Evolutionary conservation across 345 rosid genomes (phyloP).

Genomic region (Populus davidiana): DNA sequence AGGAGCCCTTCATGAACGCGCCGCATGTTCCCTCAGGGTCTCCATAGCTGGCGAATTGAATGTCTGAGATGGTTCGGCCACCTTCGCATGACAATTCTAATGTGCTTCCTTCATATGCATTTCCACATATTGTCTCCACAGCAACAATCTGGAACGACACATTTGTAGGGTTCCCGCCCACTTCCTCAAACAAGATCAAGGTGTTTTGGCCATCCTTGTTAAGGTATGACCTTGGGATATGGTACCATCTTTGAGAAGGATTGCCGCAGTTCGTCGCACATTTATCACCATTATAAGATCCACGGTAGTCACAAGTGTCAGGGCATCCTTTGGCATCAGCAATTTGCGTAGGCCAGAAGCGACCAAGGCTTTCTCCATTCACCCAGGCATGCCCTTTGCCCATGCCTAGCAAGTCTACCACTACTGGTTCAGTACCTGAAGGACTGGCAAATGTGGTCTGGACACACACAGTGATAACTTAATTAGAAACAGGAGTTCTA

Average conservation of each 20-base stretch:
- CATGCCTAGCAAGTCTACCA: constrained; percentile 14
- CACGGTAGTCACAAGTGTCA: not conserved
- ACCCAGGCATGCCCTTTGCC: constrained; percentile 1
- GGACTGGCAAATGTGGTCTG: constrained; percentile 9
- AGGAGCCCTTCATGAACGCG: not conserved
- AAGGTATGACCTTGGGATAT: not conserved
- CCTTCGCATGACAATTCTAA: constrained; percentile 11
- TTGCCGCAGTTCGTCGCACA: not conserved
- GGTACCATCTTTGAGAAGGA: constrained; percentile 11
- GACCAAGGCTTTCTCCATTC: constrained; percentile 3
- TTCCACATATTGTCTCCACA: not conserved
- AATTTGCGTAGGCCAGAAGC: constrained; percentile 3
- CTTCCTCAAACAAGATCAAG: no score
- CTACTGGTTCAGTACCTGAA: constrained; percentile 10
- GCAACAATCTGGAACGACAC: constrained; percentile 10
- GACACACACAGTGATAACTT: not conserved
- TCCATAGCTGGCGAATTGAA: constrained; percentile 19
- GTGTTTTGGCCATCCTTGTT: no score
- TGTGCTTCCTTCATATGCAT: constrained; percentile 7
- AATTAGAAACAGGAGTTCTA: not conserved
- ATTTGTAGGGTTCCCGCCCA: not conserved
- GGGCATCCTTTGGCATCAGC: constrained; percentile 1
- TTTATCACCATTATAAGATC: not conserved
- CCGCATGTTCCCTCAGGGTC: constrained; percentile 7
- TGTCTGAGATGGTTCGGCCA: not conserved